Conservation (phyloP, 192 early-diverging fungal genomes). For the Gonapodya sp. region DNA sequence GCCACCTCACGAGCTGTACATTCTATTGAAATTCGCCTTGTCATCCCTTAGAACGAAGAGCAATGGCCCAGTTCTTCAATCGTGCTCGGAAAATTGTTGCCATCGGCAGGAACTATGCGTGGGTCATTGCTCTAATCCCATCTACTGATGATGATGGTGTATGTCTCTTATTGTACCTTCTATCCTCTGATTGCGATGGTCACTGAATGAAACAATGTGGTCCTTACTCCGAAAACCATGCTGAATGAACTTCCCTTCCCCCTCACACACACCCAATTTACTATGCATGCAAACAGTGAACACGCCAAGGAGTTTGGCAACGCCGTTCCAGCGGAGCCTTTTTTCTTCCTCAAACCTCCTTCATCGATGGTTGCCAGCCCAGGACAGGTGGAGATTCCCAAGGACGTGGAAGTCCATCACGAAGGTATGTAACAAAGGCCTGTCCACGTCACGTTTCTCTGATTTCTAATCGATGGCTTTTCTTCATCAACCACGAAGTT, state of each 20-base stretch:
- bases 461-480: constrained; percentile 2
- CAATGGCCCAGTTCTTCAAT: background rate
- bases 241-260: background rate
- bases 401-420: constrained; percentile 71
- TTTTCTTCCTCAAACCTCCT: constrained; percentile 92
- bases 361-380: constrained; percentile 55
- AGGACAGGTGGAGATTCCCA: constrained; percentile 68
- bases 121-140: constrained; percentile 11
- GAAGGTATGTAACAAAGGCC: constrained; percentile 48
- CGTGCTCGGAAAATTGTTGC: constrained; percentile 82
- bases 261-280: background rate
- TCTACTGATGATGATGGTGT: background rate
- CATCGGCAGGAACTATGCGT: constrained; percentile 86
- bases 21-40: no score
- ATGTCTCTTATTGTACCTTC: constrained; percentile 9
- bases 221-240: background rate
- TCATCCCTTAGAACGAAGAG: no score
- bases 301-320: constrained; percentile 92
- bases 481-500: constrained; percentile 28
- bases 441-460: constrained; percentile 11
- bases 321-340: constrained; percentile 75
- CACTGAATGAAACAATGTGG: background rate
- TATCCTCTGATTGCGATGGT: background rate
- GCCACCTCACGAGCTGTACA: no score
- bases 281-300: constrained; percentile 39